Evolutionary conservation across 176 grass and related monocot species (phyloP).

Genomic region (Carex kokanica): DNA sequence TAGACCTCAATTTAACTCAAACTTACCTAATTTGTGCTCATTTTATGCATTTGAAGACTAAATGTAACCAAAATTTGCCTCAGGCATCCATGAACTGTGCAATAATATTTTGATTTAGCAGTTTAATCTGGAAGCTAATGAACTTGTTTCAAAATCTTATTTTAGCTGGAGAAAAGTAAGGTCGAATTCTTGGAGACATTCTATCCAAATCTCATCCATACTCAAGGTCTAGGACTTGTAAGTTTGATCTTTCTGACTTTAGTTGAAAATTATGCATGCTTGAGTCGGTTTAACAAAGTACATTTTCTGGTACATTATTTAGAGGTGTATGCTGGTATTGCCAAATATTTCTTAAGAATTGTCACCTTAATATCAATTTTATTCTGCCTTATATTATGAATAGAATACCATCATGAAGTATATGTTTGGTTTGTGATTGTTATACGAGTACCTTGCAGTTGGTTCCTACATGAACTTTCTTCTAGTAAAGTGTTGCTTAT

Average conservation of each 20-base stretch:
- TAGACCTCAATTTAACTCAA: not conserved
- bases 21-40: not conserved
- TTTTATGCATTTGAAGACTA: not conserved
- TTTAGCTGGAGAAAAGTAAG: conserved; percentile 46
- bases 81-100: not conserved
- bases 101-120: not conserved
- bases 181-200: conserved; percentile 36
- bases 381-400: not conserved
- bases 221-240: conserved; percentile 43
- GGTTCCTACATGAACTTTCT: not conserved
- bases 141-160: conserved; percentile 18
- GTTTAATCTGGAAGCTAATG: not conserved
- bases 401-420: not conserved
- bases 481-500: conserved; percentile 16
- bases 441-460: not conserved
- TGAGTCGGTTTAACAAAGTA: not conserved
- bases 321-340: conserved; percentile 14
- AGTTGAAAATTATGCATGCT: not conserved
- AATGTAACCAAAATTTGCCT: not conserved
- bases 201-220: conserved; percentile 41
- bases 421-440: not conserved
- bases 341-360: not conserved
- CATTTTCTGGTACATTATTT: not conserved
- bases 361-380: not conserved
- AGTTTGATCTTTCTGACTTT: conserved; percentile 25